Evolutionary conservation across 371 early-diverging fungal genomes (phyloP).

Genomic region (Mortierella sp.): DNA sequence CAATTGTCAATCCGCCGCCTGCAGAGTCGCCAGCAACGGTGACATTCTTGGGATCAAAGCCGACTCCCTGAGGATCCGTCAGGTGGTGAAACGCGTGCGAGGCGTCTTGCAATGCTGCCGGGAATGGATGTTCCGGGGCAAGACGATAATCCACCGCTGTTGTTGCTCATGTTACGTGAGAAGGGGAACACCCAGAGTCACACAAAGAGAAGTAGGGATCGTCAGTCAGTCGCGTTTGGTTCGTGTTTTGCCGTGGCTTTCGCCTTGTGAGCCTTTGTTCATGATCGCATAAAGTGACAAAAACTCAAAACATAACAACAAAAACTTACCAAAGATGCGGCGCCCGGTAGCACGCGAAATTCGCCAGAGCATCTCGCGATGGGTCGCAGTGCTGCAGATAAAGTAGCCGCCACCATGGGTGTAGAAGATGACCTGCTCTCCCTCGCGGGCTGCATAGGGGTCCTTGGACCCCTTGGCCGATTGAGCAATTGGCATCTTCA

Average conservation of each 20-base stretch:
- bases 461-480: slow-evolving; percentile 30
- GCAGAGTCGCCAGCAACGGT: slow-evolving; percentile 73
- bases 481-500: slow-evolving; percentile 32
- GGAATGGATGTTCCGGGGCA: slow-evolving; percentile 60
- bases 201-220: not conserved
- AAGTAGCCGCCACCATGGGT: slow-evolving; percentile 79
- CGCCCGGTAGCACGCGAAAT: slow-evolving; percentile 66
- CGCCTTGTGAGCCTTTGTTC: not conserved
- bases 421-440: slow-evolving; percentile 70
- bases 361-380: slow-evolving; percentile 68
- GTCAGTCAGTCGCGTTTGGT: slow-evolving; percentile 1
- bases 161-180: not conserved
- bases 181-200: not conserved
- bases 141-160: slow-evolving; percentile 61
- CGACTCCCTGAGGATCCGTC: slow-evolving; percentile 35
- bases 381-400: slow-evolving; percentile 71
- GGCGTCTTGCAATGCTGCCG: slow-evolving; percentile 59
- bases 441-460: slow-evolving; percentile 50
- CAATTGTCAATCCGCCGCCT: slow-evolving; percentile 71
- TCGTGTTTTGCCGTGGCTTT: not conserved
- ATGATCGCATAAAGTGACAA: not conserved
- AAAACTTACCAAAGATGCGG: slow-evolving; percentile 63
- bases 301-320: not conserved
- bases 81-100: slow-evolving; percentile 55
- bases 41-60: slow-evolving; percentile 58